Evolutionary conservation across 2,329 filamentous ascomycete genomes (phyloP).

Genomic region (Sarocladium brachiariae): DNA sequence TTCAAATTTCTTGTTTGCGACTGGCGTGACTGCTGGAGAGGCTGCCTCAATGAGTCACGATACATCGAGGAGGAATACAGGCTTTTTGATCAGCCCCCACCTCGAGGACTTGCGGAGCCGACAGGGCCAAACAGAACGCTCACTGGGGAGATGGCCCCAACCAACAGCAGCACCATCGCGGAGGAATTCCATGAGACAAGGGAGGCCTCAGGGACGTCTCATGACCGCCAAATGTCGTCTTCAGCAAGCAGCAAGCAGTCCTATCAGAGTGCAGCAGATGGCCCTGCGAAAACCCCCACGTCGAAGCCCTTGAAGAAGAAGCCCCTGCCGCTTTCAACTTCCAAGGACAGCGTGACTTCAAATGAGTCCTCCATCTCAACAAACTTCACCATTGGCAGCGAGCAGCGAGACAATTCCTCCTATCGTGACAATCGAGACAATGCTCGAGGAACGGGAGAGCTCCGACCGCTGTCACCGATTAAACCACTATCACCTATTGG

Average conservation of each 20-base stretch:
- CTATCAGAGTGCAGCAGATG: conserved; percentile 15
- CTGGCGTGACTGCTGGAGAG: conserved; percentile 96
- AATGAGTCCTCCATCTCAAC: conserved; percentile 37
- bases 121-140: conserved; percentile 21
- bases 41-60: conserved; percentile 82
- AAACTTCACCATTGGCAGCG: conserved; percentile 38
- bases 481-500: conserved; percentile 58
- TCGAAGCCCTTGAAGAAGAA: conserved; percentile 7
- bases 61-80: conserved; percentile 65
- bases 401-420: conserved; percentile 19
- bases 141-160: conserved; percentile 8
- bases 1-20: conserved; percentile 94
- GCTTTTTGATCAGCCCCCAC: conserved; percentile 51
- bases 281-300: too few relatives aligned
- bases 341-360: conserved; percentile 37
- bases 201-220: neutral
- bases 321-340: conserved; percentile 13
- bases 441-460: conserved; percentile 28
- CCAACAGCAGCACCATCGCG: neutral
- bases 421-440: conserved; percentile 3
- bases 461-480: conserved; percentile 57
- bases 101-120: conserved; percentile 37
- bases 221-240: neutral
- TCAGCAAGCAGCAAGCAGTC: conserved; percentile 14
- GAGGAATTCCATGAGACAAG: conserved; percentile 6